These are phyloP conservation scores for Stachybotrys chartarum DNA, from an alignment of 2,329 filamentous ascomycete species.

Conservation along the genomic window DNA sequence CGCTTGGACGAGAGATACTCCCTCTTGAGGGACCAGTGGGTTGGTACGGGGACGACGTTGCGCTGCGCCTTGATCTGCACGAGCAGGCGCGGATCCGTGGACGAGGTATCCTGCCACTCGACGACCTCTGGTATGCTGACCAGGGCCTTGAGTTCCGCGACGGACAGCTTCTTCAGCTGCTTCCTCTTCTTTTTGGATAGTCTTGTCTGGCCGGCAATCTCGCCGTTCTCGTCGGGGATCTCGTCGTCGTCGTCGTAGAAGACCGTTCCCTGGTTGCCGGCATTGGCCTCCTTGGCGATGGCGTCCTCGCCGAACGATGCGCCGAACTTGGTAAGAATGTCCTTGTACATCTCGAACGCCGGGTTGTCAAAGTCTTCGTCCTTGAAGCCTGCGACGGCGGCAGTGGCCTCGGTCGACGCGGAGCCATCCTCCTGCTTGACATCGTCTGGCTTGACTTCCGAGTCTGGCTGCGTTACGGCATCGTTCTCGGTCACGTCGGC, in stretches of 20 bases:
- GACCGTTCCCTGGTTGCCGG: conserved; percentile 74
- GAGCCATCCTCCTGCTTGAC: conserved; percentile 26
- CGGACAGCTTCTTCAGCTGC: conserved; percentile 82
- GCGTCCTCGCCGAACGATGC: conserved; percentile 56
- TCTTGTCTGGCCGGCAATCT: conserved; percentile 55
- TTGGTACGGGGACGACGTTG: conserved; percentile 90
- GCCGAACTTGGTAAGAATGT: conserved; percentile 75
- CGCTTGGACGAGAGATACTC: conserved; percentile 97
- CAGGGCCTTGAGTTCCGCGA: conserved; percentile 89
- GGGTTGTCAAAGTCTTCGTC: conserved; percentile 58
- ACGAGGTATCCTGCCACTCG: conserved; percentile 94
- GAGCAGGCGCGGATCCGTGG: conserved; percentile 78
- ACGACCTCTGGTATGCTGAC: conserved; percentile 90
- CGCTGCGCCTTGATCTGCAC: conserved; percentile 93
- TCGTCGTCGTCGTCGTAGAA: conserved; percentile 80
- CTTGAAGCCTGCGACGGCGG: conserved; percentile 46
- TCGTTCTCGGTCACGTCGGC: conserved; percentile 15
- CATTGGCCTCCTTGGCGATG: conserved; percentile 55
- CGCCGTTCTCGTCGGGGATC: conserved; percentile 78
- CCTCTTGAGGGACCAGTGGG: conserved; percentile 91
- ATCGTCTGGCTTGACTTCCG: conserved; percentile 27
- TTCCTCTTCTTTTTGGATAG: conserved; percentile 95
- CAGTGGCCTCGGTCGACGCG: conserved; percentile 18
- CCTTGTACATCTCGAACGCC: conserved; percentile 75
- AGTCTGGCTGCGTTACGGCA: not conserved